Evolutionary conservation across 371 early-diverging fungal species (phyloP).

Genomic region (Mucor lusitanicus): DNA sequence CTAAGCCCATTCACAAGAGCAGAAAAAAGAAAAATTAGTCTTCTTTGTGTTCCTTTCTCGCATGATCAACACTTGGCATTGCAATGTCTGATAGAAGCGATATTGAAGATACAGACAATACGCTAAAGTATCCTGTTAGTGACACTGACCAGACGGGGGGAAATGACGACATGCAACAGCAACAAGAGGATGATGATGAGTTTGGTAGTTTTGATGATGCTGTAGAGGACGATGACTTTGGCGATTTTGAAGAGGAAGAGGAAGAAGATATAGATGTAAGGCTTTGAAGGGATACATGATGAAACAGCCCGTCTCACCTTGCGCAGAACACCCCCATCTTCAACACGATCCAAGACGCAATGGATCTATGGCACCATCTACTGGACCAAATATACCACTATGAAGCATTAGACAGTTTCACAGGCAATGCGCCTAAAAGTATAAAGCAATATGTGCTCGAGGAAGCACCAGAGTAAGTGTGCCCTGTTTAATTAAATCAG

Average conservation of each 20-base stretch:
- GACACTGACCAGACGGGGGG: neutral
- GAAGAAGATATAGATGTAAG: neutral
- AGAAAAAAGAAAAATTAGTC: neutral
- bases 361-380: neutral
- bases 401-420: neutral
- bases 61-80: neutral
- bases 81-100: neutral
- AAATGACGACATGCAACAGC: neutral
- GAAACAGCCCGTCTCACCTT: no score
- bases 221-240: slow-evolving; percentile 22
- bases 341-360: neutral
- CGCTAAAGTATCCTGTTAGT: neutral
- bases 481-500: neutral
- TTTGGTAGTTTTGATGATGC: neutral
- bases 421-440: slow-evolving; percentile 2
- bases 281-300: no score
- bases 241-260: neutral
- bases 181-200: neutral
- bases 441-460: slow-evolving; percentile 1
- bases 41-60: neutral
- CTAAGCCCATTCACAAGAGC: neutral
- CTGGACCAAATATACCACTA: neutral
- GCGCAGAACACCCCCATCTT: slow-evolving; percentile 3
- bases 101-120: neutral
- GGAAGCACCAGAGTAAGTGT: slow-evolving; percentile 8